Percentiles rank a stretch among this genome's conserved stretches.
Conservation (phyloP, 2,329 filamentous ascomycete genomes). For the Monosporascus sp. region DNA sequence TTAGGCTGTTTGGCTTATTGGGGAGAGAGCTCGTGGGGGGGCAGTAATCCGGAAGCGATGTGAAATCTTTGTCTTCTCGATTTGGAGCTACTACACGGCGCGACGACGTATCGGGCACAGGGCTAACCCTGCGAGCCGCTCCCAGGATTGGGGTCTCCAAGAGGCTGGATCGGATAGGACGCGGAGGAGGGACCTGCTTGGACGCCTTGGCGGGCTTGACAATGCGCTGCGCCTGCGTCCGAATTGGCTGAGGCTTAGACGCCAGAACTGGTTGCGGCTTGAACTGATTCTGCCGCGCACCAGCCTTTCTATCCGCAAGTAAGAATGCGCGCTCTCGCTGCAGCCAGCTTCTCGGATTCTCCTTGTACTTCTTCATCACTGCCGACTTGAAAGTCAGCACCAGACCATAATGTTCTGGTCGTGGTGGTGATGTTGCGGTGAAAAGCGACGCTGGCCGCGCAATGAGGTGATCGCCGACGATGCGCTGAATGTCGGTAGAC, state of each 20-base stretch:
- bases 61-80: constrained; percentile 78
- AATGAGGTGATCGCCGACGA: constrained; percentile 46
- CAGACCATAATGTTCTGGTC: constrained; percentile 48
- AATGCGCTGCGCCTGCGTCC: constrained; percentile 26
- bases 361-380: constrained; percentile 39
- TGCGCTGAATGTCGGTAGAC: constrained; percentile 34
- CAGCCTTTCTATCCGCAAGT: constrained; percentile 40
- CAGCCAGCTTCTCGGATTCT: constrained; percentile 43
- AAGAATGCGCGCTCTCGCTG: constrained; percentile 45
- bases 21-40: constrained; percentile 64
- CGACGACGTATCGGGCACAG: constrained; percentile 43
- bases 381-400: constrained; percentile 47
- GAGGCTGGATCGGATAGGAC: constrained; percentile 24
- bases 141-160: constrained; percentile 22
- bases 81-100: constrained; percentile 55
- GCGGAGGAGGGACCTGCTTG: constrained; percentile 20
- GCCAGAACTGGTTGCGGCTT: constrained; percentile 36
- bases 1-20: constrained; percentile 62
- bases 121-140: constrained; percentile 29
- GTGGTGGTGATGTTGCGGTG: constrained; percentile 39
- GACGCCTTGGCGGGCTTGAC: constrained; percentile 27
- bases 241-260: constrained; percentile 30
- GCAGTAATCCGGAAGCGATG: constrained; percentile 64
- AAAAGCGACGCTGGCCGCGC: constrained; percentile 39
- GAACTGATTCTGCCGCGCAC: constrained; percentile 30